Conservation (phyloP, 2,329 filamentous ascomycete species). For the Byssothecium circinans region DNA sequence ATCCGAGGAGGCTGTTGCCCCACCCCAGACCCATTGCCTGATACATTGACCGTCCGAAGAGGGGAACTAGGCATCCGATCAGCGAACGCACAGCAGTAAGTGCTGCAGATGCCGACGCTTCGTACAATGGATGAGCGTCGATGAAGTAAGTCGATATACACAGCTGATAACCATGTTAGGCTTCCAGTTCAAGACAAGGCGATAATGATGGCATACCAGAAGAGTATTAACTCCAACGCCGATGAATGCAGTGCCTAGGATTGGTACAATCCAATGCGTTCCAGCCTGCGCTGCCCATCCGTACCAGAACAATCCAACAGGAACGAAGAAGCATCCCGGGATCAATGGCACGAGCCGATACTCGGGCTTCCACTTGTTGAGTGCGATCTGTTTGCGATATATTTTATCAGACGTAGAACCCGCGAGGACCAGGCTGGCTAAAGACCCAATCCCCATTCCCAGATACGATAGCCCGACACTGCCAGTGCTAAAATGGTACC, state of each 20-base stretch:
- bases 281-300: conserved; percentile 29
- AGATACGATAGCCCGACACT: conserved; percentile 27
- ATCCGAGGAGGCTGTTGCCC: conserved; percentile 57
- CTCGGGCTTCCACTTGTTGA: conserved; percentile 30
- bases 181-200: neutral
- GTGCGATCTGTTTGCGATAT: conserved; percentile 25
- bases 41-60: conserved; percentile 63
- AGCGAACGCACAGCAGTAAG: conserved; percentile 56
- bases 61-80: conserved; percentile 59
- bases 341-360: conserved; percentile 36
- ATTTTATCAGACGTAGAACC: conserved; percentile 29
- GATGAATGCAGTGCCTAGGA: conserved; percentile 23
- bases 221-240: conserved; percentile 16
- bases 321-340: conserved; percentile 23
- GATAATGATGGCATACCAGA: conserved; percentile 7
- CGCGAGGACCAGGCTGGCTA: conserved; percentile 35
- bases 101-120: conserved; percentile 58
- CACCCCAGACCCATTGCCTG: conserved; percentile 58
- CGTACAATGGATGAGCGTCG: conserved; percentile 53
- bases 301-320: conserved; percentile 30
- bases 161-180: conserved; percentile 13
- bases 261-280: conserved; percentile 30
- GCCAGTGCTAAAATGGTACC: conserved; percentile 22
- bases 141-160: conserved; percentile 62
- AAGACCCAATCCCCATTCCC: conserved; percentile 32